Percentiles rank a stretch among this genome's conserved stretches.
These are phyloP conservation scores for Solanum etuberosum DNA, from an alignment of 257 asterid genomes.

Conservation along the genomic window DNA sequence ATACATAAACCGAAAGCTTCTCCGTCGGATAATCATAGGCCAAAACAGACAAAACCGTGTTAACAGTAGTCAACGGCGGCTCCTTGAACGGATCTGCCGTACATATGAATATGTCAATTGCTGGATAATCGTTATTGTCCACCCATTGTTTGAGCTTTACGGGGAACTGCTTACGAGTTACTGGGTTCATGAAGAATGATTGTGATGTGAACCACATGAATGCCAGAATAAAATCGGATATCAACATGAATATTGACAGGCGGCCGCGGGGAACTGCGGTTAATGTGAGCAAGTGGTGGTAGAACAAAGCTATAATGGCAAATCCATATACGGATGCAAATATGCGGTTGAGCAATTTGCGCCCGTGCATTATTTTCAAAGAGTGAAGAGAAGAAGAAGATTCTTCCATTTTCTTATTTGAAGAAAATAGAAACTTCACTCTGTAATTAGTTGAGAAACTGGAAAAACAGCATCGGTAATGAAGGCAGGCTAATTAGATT, in stretches of 20 bases:
- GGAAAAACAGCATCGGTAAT: not conserved
- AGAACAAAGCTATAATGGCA: not conserved
- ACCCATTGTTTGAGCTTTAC: slow-evolving; percentile 11
- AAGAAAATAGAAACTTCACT: not conserved
- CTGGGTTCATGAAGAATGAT: slow-evolving; percentile 40
- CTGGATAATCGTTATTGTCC: slow-evolving; percentile 21
- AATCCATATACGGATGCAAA: not conserved
- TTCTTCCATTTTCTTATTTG: not conserved
- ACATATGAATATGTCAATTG: slow-evolving; percentile 51
- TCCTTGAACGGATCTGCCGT: slow-evolving; percentile 69
- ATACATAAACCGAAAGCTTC: slow-evolving; percentile 50
- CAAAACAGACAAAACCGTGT: slow-evolving; percentile 58
- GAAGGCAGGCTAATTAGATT: not conserved
- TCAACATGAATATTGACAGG: slow-evolving; percentile 9
- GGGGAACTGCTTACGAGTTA: slow-evolving; percentile 16
- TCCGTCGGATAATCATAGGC: slow-evolving; percentile 62
- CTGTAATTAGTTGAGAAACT: not conserved
- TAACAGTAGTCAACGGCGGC: slow-evolving; percentile 52
- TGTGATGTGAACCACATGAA: slow-evolving; percentile 53
- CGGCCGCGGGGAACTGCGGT: not conserved
- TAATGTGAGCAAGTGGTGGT: not conserved
- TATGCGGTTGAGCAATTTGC: not conserved
- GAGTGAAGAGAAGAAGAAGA: not conserved
- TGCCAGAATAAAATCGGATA: slow-evolving; percentile 31
- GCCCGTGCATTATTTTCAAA: not conserved